These are phyloP conservation scores for Phlebopus sp. DNA, from an alignment of 1,284 basidiomycete genomes.

Conservation along the genomic window DNA sequence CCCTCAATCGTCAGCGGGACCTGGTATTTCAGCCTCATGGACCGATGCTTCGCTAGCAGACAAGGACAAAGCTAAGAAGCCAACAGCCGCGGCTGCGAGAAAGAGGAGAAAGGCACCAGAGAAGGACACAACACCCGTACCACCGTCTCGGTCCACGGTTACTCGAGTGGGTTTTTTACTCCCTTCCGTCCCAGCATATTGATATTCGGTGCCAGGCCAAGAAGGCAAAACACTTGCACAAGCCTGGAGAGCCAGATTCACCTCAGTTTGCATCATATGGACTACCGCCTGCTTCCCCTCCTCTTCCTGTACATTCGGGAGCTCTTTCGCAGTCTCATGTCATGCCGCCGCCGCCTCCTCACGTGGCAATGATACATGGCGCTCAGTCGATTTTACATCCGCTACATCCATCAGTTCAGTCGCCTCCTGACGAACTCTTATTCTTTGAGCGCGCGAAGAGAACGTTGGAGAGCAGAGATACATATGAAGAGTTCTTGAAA, in stretches of 20 bases:
- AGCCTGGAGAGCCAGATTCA: constrained; percentile 50
- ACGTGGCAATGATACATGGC: constrained; percentile 31
- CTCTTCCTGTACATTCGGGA: constrained; percentile 34
- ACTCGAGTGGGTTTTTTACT: constrained; percentile 34
- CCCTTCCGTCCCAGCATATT: constrained; percentile 8
- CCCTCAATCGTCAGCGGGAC: constrained; percentile 40
- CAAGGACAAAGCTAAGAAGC: constrained; percentile 49
- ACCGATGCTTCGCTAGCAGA: constrained; percentile 36
- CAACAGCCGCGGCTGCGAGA: constrained; percentile 43
- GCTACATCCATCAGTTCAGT: constrained; percentile 30
- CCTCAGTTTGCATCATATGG: constrained; percentile 57
- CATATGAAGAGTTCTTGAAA: constrained; percentile 84
- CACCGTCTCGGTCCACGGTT: constrained; percentile 42
- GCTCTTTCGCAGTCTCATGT: constrained; percentile 34
- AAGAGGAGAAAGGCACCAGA: constrained; percentile 45
- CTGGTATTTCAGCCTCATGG: constrained; percentile 37
- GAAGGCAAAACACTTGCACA: constrained; percentile 58
- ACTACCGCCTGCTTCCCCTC: constrained; percentile 38
- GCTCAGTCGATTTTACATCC: constrained; percentile 22
- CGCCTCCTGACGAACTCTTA: constrained; percentile 78
- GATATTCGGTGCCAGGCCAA: constrained; percentile 42
- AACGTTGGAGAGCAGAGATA: constrained; percentile 67
- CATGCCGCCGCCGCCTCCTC: constrained; percentile 30
- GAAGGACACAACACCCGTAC: constrained; percentile 58
- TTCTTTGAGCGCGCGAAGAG: constrained; percentile 94